phyloP scores from a whole-genome alignment of 2,329 filamentous ascomycete species.

The Pseudogymnoascus sp. region DNA sequence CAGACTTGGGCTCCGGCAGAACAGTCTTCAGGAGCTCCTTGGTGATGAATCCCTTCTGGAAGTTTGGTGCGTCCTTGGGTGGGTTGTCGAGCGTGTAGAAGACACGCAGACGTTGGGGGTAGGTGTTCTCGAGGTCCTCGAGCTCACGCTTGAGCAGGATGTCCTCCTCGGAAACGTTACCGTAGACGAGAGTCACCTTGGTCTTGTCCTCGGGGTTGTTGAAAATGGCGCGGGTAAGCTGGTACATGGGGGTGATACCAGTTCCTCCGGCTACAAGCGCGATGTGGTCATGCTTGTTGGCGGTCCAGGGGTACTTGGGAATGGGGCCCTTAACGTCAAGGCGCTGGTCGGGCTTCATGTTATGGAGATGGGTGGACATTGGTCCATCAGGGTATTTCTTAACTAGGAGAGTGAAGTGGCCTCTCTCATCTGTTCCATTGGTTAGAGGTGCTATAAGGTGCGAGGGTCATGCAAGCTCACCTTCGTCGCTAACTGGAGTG shows the following conservation, averaged over 20 bases:
- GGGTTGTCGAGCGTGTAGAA: conserved; percentile 90
- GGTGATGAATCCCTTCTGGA: conserved; percentile 70
- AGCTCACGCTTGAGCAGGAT: conserved; percentile 86
- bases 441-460: conserved; percentile 2
- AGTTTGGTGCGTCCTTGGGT: conserved; percentile 61
- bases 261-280: conserved; percentile 87
- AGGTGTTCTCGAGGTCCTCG: conserved; percentile 82
- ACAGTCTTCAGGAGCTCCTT: conserved; percentile 95
- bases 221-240: conserved; percentile 86
- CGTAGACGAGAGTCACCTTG: conserved; percentile 91
- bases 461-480: conserved; percentile 36
- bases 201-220: conserved; percentile 95
- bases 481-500: conserved; percentile 82
- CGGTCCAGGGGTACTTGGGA: conserved; percentile 80
- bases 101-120: conserved; percentile 87
- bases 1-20: conserved; percentile 81
- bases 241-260: conserved; percentile 97
- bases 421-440: conserved; percentile 52
- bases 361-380: conserved; percentile 86
- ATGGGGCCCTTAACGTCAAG: conserved; percentile 93
- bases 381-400: conserved; percentile 86
- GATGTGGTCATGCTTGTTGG: conserved; percentile 91
- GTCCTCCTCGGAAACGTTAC: conserved; percentile 82
- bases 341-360: conserved; percentile 69
- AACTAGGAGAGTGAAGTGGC: conserved; percentile 79